A percentile compares a stretch with the other conserved stretches of the same genome.
phyloP scores from a whole-genome alignment of 75 land plant species.

The Cunninghamia lanceolata region DNA sequence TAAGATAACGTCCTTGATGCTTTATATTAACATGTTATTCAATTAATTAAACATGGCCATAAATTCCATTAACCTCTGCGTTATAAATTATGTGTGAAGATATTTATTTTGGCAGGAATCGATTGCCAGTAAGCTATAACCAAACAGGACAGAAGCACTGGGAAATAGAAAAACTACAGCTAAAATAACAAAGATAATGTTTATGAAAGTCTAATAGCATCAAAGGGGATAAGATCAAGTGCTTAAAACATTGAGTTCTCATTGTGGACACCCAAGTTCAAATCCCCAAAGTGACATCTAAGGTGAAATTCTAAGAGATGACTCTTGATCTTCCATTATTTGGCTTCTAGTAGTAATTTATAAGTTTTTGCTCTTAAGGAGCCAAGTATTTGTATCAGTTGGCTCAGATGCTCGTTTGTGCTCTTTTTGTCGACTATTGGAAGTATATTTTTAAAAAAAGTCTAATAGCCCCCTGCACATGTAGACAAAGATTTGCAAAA shows the following conservation, averaged over 20 bases:
- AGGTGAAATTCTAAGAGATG: too few relatives aligned
- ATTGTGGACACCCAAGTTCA: too few relatives aligned
- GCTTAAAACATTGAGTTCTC: too few relatives aligned
- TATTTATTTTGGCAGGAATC: not conserved
- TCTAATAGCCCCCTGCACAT: not conserved
- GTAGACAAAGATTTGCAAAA: not conserved
- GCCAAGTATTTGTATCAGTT: too few relatives aligned
- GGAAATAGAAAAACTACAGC: not conserved
- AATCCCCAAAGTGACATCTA: too few relatives aligned
- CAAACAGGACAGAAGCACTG: not conserved
- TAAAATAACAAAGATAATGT: not conserved
- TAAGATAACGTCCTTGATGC: not conserved
- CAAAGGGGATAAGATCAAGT: not conserved
- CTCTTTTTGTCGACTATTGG: too few relatives aligned
- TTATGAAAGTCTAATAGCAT: not conserved
- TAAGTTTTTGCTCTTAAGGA: too few relatives aligned
- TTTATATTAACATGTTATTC: not conserved
- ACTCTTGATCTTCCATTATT: too few relatives aligned
- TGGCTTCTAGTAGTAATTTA: too few relatives aligned
- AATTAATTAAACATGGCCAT: not conserved
- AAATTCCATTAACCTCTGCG: not conserved
- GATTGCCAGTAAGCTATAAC: not conserved
- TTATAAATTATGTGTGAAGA: not conserved
- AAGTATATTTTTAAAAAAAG: not conserved
- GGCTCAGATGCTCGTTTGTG: too few relatives aligned